Evolutionary conservation across 2,329 filamentous ascomycete species (phyloP), one percentile per base, ranked within the genome.

Genomic region (Beauveria pseudobassiana): DNA sequence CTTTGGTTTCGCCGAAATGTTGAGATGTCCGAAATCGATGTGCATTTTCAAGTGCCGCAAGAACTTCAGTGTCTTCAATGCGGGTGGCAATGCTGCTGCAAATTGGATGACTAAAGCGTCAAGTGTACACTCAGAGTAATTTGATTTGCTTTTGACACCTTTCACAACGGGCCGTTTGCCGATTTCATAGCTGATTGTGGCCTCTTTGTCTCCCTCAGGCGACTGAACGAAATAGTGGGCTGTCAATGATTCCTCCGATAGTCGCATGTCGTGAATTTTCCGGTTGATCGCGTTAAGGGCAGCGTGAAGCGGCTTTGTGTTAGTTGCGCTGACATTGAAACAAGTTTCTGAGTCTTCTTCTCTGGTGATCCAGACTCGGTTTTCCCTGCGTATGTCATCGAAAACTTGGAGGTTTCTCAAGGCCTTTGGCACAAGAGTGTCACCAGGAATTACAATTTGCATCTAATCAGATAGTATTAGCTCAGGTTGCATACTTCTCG

Each of bases 311-410:
- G 64, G 60, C 5, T 52, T n/a, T 22, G 69, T 65, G 3, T 64
- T 64, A 5, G 67, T 63, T 24, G 70, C 65, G 46, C 57, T 62
- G 26, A 76, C 63, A 6, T 69, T 65, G 12, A 75, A 64, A 18
- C 69, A 34, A 1, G 34, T 57, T 28, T 51, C 53, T 3, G 42
- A 34, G 9, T 22, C 53, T 26, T 67, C 53, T 8, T 64, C 61
- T 6, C 61, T 63, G 3, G 59, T 68, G 14, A 76, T 74, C 68
- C 74, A 76, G 6, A 74, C 69, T 34, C 64, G 63, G 49, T 73
- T 59, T 4, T 62, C 64, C 43, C 61, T 66, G 3, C 73, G 67
- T 18, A 76, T 68, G 3, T 65, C 62, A 26, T 75, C 64, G 5
- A 76, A 60, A 1, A 59, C 63, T 0, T 45, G 42, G 6, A 65